Percentiles rank a stretch among this genome's conserved stretches.
These are phyloP conservation scores for Ophiocordyceps australis DNA, from an alignment of 2,329 filamentous ascomycete species.

Conservation along the genomic window DNA sequence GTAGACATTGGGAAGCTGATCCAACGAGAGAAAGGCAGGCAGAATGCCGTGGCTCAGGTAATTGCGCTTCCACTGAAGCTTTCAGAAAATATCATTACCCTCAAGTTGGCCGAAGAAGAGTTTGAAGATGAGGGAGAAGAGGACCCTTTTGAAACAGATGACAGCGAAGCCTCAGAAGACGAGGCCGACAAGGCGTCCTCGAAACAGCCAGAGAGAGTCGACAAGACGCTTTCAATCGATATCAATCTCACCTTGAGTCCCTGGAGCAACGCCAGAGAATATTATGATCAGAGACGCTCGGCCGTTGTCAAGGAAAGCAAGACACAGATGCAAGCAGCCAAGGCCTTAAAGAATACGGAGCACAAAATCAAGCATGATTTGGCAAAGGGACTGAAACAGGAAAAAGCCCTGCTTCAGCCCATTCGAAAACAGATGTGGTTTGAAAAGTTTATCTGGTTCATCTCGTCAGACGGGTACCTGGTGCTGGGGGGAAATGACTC, in stretches of 20 bases:
- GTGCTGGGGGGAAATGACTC: conserved; percentile 78
- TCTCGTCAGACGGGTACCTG: conserved; percentile 88
- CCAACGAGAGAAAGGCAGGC: conserved; percentile 63
- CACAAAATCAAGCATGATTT: conserved; percentile 75
- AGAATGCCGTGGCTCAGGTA: conserved; percentile 71
- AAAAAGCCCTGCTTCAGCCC: conserved; percentile 72
- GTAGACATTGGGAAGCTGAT: conserved; percentile 76
- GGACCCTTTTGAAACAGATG: conserved; percentile 47
- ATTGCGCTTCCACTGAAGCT: conserved; percentile 81
- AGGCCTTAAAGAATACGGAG: conserved; percentile 77
- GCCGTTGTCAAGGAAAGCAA: conserved; percentile 79
- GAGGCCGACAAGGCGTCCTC: conserved; percentile 12
- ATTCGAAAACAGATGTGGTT: conserved; percentile 84
- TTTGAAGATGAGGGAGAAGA: conserved; percentile 42
- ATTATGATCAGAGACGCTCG: conserved; percentile 75
- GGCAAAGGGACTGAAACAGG: conserved; percentile 76
- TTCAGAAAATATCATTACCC: conserved; percentile 72
- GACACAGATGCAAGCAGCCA: conserved; percentile 62
- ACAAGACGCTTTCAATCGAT: conserved; percentile 53
- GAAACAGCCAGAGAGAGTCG: conserved; percentile 20
- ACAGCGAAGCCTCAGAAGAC: conserved; percentile 30
- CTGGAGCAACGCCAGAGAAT: conserved; percentile 79
- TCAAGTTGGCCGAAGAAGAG: conserved; percentile 57
- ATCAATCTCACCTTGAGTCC: conserved; percentile 68
- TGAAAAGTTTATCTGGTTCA: conserved; percentile 91